Evolutionary conservation across 768 basidiomycete species (phyloP), one percentile per base, ranked within the genome.

Genomic region (Tylopilus plumbeoviolaceoides): DNA sequence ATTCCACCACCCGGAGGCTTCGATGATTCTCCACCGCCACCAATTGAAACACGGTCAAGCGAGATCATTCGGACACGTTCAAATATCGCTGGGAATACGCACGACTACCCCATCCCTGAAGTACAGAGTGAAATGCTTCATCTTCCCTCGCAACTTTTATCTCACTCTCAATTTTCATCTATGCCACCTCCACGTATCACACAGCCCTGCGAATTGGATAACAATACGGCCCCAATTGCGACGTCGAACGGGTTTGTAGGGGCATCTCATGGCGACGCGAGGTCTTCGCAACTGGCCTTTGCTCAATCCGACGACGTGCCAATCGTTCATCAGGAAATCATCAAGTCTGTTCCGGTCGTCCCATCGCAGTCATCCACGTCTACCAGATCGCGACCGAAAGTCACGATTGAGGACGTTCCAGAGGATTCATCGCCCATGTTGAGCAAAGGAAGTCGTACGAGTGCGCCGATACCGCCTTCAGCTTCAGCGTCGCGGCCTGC

Each of bases 391-490:
- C 65, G 68, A 51, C 59, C 59, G 28, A 70, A 62, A 49, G 65
- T 62, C 47, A 67, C 63, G 5, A 38, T 69, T 7, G 68, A 70
- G 48, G 65, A 69, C 44, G 60, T 61, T 10, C 45, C 60, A 43
- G 68, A 69, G 47, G 61, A 66, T 45, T 51, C 35, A 4, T 36
- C 54, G 9, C 59, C 58, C 4, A 39, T 56, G 48, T 40, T 27
- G 8, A 46, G 43, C 23, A 69, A 59, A 47, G 39, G 54, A 21
- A 51, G 47, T 5, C 31, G 55, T 8, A 8, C 35, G 25, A 55
- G 27, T 38, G 40, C 42, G 33, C 41, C 53, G 35, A 43, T 50
- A 17, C 39, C 49, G 14, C 31, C 57, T 31, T 42, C 55, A 39
- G 51, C 42, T 31, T 25, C 50, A n/a, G 46, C 51, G 14, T 44